Percentiles rank a stretch among this genome's conserved stretches.
phyloP scores from a whole-genome alignment of 2,329 filamentous ascomycete genomes.

The Emericellopsis cladophorae region DNA sequence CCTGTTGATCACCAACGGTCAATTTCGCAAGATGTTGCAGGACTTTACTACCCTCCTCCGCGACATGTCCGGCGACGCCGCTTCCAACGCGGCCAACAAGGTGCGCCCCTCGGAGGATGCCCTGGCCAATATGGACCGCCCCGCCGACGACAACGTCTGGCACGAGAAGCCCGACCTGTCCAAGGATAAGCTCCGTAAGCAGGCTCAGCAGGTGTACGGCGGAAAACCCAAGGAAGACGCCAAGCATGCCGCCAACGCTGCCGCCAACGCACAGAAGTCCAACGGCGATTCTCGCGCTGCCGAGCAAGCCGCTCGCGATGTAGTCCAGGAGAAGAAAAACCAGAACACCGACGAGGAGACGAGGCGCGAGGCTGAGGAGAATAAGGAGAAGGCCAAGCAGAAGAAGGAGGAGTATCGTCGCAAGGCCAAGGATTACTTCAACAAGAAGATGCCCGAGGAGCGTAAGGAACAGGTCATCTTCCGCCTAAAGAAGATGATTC shows the following conservation, averaged over 20 bases:
- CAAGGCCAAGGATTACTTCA: constrained; percentile 60
- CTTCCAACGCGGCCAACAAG: constrained; percentile 60
- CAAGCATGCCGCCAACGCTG: constrained; percentile 43
- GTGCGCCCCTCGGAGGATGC: constrained; percentile 70
- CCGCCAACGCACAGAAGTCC: constrained; percentile 28
- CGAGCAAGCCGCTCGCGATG: constrained; percentile 18
- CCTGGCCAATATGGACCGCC: constrained; percentile 63
- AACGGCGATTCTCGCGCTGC: constrained; percentile 28
- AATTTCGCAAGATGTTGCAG: constrained; percentile 81
- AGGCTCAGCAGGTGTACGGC: constrained; percentile 51
- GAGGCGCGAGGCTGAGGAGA: too few species aligned
- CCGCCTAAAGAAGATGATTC: constrained; percentile 92
- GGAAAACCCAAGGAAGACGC: constrained; percentile 43
- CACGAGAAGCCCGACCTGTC: constrained; percentile 73
- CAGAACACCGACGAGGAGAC: constrained; percentile 55
- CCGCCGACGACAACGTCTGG: constrained; percentile 88
- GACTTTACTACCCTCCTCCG: constrained; percentile 73
- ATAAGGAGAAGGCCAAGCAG: constrained; percentile 30
- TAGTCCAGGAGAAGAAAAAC: constrained; percentile 43
- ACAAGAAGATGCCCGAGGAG: constrained; percentile 80
- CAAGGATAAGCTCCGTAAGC: constrained; percentile 54
- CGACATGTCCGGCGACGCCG: constrained; percentile 86
- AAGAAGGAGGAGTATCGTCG: constrained; percentile 29
- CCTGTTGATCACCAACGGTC: constrained; percentile 86
- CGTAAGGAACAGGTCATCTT: constrained; percentile 85